Evolutionary conservation across 2,329 filamentous ascomycete genomes (phyloP).

Genomic region (Talaromyces albobiverticillius): DNA sequence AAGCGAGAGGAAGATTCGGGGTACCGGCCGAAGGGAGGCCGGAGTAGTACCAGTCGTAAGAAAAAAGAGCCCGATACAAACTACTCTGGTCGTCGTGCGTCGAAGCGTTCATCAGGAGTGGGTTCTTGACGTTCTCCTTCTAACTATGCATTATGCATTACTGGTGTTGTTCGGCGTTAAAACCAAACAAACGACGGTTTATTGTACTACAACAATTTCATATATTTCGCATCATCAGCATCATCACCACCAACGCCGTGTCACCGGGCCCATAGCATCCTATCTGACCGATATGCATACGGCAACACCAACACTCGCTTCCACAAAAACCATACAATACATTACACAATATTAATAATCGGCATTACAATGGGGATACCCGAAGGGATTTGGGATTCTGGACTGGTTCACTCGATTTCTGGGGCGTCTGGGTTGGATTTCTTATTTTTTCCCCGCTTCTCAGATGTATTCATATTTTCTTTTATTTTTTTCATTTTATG

Average conservation of each 20-base stretch:
- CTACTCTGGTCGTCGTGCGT: slow-evolving; percentile 13
- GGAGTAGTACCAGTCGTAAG: slow-evolving; percentile 31
- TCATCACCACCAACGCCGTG: neutral
- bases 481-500: neutral
- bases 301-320: neutral
- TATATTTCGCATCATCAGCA: neutral
- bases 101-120: slow-evolving; percentile 15
- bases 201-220: neutral
- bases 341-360: neutral
- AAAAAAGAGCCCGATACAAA: slow-evolving; percentile 41
- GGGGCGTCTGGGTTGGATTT: neutral
- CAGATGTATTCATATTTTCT: neutral
- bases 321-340: neutral
- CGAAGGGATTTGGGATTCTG: neutral
- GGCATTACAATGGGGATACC: neutral
- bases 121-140: slow-evolving; percentile 7
- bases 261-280: neutral
- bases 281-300: neutral
- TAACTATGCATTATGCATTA: neutral
- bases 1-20: slow-evolving; percentile 48
- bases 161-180: neutral
- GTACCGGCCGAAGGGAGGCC: slow-evolving; percentile 47
- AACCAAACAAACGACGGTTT: neutral
- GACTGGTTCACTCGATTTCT: neutral
- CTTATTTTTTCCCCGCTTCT: neutral